Evolutionary conservation across 345 rosid species (phyloP), one percentile per base, ranked within the genome.

Genomic region (Garcia nutans): DNA sequence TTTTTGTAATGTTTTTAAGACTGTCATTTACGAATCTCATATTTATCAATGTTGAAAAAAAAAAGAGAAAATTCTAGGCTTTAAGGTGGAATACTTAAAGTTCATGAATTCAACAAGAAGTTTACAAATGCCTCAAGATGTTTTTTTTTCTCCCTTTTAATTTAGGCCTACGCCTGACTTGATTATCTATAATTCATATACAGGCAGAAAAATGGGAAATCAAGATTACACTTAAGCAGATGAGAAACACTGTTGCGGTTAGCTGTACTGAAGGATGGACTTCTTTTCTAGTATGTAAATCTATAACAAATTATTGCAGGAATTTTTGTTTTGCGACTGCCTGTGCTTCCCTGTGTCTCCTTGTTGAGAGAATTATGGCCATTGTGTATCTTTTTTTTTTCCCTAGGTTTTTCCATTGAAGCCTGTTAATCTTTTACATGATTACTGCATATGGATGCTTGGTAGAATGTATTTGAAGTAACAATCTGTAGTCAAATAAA

Each of bases 161-260:
- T 37, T 37, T 6, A 37, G 6, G 6, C 68, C 31, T 65, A 15
- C 64, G 2, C 20, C 16, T 70, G 8, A 65, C 22, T 70, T 68
- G 24, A 7, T 76, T 82, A 37, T 20, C 1, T 10, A 42, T 74
- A 24, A 42, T 65, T 37, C 68, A 50, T 65, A 10, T 69, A 73
- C 91, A 94, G 98, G 98, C 97, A 89, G 81, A 94, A 88, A 79
- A 84, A 87, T 72, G 87, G 94, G 83, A 90, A 82, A 79, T 84
- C 87, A 68, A 86, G 89, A 77, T 75, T 87, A 74, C 79, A 77
- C 68, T 69, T 85, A n/a, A 79, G 74, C 76, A 78, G 84, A 82
- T 62, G 75, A 47, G 42, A 28, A 55, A 0, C 56, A 12, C 37
- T 3, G 8, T 26, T 71, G 31, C 59, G 17, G 76, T 71, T 68